Conservation (phyloP, 2,329 filamentous ascomycete species). For the Allantophomopsis cytisporea region DNA sequence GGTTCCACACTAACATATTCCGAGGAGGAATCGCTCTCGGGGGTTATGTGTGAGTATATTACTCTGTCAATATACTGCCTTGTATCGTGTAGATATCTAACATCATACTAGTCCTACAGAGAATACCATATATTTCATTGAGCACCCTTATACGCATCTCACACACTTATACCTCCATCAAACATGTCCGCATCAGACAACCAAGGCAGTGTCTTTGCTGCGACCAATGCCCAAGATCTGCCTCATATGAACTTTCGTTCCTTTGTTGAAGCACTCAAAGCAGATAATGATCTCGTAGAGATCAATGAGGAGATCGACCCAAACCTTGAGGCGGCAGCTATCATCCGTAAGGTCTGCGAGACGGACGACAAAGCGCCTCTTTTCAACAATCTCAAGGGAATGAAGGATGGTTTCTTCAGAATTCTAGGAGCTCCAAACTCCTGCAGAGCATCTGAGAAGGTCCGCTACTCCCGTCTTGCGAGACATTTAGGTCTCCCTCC, state of each 20-base stretch:
- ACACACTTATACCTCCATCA: no score
- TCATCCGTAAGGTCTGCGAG: constrained; percentile 30
- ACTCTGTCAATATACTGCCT: no score
- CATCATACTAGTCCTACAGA: no score
- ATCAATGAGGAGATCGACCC: constrained; percentile 28
- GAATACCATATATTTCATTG: no score
- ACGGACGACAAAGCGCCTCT: constrained; percentile 31
- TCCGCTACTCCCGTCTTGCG: constrained; percentile 26
- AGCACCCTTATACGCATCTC: no score
- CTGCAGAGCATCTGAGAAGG: constrained; percentile 17
- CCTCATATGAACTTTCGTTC: constrained; percentile 26
- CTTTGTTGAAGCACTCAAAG: constrained; percentile 27
- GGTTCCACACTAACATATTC: no score
- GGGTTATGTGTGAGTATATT: no score
- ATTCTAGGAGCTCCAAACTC: constrained; percentile 30
- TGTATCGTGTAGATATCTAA: no score
- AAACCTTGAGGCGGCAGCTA: constrained; percentile 30
- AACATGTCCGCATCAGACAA: no score
- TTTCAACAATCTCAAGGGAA: constrained; percentile 35
- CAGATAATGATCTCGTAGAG: constrained; percentile 29
- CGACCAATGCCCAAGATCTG: constrained; percentile 3
- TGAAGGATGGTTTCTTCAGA: constrained; percentile 28
- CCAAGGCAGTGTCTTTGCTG: no score
- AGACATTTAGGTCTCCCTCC: constrained; percentile 25
- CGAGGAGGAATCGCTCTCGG: no score